A percentile compares a stretch with the other conserved stretches of the same genome.
phyloP scores from a whole-genome alignment of 176 grass and related monocot species.

The Tillandsia fasciculata region DNA sequence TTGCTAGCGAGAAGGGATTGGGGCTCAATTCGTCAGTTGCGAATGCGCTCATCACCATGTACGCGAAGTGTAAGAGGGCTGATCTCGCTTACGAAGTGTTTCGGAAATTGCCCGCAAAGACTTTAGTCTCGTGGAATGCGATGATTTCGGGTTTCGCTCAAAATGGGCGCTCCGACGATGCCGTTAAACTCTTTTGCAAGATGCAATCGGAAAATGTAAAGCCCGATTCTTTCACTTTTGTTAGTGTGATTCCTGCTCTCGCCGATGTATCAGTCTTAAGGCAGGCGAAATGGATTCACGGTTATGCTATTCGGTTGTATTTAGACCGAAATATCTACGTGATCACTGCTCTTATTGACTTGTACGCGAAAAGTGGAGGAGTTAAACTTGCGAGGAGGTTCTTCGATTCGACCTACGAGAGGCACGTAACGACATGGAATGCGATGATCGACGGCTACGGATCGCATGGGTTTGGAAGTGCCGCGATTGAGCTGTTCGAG shows the following conservation, averaged over 20 bases:
- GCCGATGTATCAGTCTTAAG: conserved; percentile 43
- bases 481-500: conserved; percentile 46
- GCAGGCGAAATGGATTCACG: conserved; percentile 63
- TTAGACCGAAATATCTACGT: conserved; percentile 39
- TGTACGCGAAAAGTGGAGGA: conserved; percentile 43
- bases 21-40: conserved; percentile 32
- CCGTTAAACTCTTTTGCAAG: conserved; percentile 34
- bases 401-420: conserved; percentile 38
- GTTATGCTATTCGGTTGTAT: conserved; percentile 38
- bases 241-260: conserved; percentile 41
- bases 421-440: conserved; percentile 66
- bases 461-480: conserved; percentile 47
- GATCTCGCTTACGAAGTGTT: conserved; percentile 39
- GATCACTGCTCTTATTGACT: conserved; percentile 44
- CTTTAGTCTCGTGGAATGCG: conserved; percentile 45
- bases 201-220: conserved; percentile 42
- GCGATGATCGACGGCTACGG: conserved; percentile 58
- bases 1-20: conserved; percentile 26
- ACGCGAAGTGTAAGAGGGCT: conserved; percentile 41
- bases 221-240: conserved; percentile 58
- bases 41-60: conserved; percentile 48
- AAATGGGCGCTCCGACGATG: conserved; percentile 35
- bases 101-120: conserved; percentile 28
- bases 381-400: conserved; percentile 34
- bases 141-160: conserved; percentile 52